Evolutionary conservation across 1,284 basidiomycete genomes (phyloP).

Genomic region (Pseudozyma thailandica): DNA sequence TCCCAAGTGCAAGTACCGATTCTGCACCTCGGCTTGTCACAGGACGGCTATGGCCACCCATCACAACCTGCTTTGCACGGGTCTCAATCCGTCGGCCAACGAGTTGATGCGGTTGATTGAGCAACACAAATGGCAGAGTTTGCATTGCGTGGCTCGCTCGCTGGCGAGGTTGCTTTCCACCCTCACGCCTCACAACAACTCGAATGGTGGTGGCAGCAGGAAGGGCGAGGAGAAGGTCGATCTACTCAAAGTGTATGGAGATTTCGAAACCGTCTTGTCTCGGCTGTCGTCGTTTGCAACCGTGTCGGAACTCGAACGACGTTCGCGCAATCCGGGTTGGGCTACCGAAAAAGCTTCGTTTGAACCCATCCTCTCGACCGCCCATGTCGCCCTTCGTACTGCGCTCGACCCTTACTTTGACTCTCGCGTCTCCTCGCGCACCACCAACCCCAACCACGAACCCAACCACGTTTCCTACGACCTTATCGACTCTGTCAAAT

Average conservation of each 20-base stretch:
- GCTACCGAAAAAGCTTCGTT: conserved; percentile 46
- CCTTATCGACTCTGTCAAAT: conserved; percentile 53
- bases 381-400: conserved; percentile 27
- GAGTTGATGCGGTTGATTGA: conserved; percentile 65
- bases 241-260: conserved; percentile 12
- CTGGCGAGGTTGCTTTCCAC: conserved; percentile 28
- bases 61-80: conserved; percentile 79
- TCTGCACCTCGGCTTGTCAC: conserved; percentile 82
- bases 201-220: too few relatives aligned
- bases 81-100: conserved; percentile 76
- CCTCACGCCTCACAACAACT: conserved; percentile 7
- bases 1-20: conserved; percentile 71
- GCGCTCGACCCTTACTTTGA: conserved; percentile 54
- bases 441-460: conserved; percentile 73
- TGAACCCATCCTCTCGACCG: conserved; percentile 28
- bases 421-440: conserved; percentile 76
- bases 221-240: conserved; percentile 1
- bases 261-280: conserved; percentile 35
- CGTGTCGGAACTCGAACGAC: conserved; percentile 58
- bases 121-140: conserved; percentile 29
- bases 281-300: conserved; percentile 57
- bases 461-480: conserved; percentile 74
- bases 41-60: conserved; percentile 73
- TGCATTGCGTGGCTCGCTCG: conserved; percentile 33
- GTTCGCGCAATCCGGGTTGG: conserved; percentile 61